Evolutionary conservation across 106 monocot species (phyloP).

Genomic region (Ottelia alismoides): DNA sequence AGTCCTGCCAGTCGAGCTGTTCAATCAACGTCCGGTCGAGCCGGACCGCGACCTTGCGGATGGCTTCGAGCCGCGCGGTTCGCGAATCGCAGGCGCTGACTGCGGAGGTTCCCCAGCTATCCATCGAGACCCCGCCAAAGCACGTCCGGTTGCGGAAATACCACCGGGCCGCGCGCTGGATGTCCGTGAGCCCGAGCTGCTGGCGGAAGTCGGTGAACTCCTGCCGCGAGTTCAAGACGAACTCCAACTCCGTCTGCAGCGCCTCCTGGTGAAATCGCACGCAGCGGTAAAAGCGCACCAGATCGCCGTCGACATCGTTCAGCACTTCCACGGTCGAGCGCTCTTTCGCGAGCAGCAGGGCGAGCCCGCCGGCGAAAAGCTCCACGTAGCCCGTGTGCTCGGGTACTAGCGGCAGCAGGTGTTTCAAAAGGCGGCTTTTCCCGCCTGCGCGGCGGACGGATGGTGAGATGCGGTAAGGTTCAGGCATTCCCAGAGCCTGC

Average conservation of each 20-base stretch:
- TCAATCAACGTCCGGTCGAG: neutral
- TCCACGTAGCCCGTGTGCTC: neutral
- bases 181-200: neutral
- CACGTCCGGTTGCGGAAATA: too few species aligned
- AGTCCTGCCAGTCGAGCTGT: neutral
- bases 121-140: too few species aligned
- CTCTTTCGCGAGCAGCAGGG: neutral
- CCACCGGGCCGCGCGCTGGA: neutral
- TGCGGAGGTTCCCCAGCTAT: neutral
- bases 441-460: too few species aligned
- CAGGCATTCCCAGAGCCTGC: too few species aligned
- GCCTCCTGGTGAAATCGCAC: neutral
- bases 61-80: neutral
- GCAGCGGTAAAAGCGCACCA: neutral
- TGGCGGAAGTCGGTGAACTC: neutral
- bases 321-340: neutral
- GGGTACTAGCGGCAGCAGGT: neutral
- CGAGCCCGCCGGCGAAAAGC: neutral
- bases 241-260: neutral
- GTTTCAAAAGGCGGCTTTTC: neutral
- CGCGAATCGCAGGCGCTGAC: neutral
- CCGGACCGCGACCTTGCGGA: neutral
- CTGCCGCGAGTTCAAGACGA: neutral
- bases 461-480: too few species aligned
- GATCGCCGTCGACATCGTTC: neutral